Evolutionary conservation across 2,329 filamentous ascomycete genomes (phyloP).

Genomic region (Aquanectria penicillioides): DNA sequence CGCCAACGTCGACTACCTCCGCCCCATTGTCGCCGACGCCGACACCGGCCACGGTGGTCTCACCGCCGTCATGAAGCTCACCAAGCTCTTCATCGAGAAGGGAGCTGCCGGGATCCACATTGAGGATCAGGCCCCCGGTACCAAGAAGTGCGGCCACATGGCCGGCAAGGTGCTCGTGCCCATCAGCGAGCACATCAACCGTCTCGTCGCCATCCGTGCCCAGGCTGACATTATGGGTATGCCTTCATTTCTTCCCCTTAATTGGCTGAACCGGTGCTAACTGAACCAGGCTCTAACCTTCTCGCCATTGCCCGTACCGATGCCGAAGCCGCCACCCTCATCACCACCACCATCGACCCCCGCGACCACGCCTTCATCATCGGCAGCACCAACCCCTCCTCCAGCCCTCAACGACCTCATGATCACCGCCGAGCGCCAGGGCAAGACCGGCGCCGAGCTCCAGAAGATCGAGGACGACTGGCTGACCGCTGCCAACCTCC

Average conservation of each 20-base stretch:
- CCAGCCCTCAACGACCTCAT: constrained; percentile 92
- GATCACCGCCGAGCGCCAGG: constrained; percentile 82
- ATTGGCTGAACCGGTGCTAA: not conserved
- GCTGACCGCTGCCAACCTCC: constrained; percentile 80
- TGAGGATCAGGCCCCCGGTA: constrained; percentile 96
- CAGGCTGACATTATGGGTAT: constrained; percentile 98
- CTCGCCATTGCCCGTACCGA: constrained; percentile 94
- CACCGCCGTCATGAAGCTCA: constrained; percentile 99
- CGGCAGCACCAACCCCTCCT: constrained; percentile 87
- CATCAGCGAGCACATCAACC: constrained; percentile 97
- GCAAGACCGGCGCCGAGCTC: constrained; percentile 82
- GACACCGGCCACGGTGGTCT: constrained; percentile 97
- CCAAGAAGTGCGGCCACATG: constrained; percentile 99
- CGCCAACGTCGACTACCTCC: constrained; percentile 89
- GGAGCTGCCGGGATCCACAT: constrained; percentile 98
- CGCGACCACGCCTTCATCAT: constrained; percentile 95
- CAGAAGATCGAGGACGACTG: constrained; percentile 94
- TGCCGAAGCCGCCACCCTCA: constrained; percentile 96
- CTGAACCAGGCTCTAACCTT: constrained; percentile 75
- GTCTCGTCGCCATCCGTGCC: constrained; percentile 93
- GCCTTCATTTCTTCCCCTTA: constrained; percentile 22
- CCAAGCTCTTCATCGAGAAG: constrained; percentile 96
- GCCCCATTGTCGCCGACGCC: constrained; percentile 95
- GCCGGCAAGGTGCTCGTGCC: constrained; percentile 97
- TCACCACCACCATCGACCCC: constrained; percentile 95